Evolutionary conservation across 768 basidiomycete species (phyloP).

Genomic region (Auricularia sp.): DNA sequence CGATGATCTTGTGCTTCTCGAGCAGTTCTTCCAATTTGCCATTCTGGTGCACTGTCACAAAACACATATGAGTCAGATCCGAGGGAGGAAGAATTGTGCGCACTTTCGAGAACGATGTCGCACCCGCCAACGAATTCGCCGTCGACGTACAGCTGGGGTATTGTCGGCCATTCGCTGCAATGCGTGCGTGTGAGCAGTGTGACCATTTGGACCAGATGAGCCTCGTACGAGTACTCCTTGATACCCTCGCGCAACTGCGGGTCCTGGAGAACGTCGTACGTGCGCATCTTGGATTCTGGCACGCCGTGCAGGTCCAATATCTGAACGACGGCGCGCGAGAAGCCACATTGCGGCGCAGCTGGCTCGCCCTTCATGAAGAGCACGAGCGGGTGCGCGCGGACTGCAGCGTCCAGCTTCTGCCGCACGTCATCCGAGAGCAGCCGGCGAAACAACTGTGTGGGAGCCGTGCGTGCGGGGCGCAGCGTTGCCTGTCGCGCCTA

Average conservation of each 20-base stretch:
- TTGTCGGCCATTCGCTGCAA: conserved; percentile 89
- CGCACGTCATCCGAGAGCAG: conserved; percentile 55
- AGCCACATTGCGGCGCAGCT: conserved; percentile 79
- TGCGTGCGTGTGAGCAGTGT: not conserved
- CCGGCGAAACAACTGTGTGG: conserved; percentile 21
- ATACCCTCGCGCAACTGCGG: conserved; percentile 72
- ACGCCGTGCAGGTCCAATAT: conserved; percentile 81
- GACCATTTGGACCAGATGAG: not conserved
- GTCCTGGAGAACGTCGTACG: conserved; percentile 87
- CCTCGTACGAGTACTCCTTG: conserved; percentile 93
- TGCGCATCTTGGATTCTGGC: conserved; percentile 67
- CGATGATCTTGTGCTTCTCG: conserved; percentile 58
- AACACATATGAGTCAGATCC: conserved; percentile 2
- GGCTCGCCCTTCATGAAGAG: conserved; percentile 98
- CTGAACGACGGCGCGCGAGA: conserved; percentile 89
- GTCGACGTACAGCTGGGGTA: conserved; percentile 89
- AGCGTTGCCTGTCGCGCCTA: not conserved
- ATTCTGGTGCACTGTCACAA: conserved; percentile 77
- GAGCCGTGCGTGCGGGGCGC: not conserved
- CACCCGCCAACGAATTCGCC: conserved; percentile 97
- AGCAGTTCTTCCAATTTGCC: conserved; percentile 85
- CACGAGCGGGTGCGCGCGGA: conserved; percentile 70
- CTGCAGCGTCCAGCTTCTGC: conserved; percentile 57
- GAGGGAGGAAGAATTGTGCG: conserved; percentile 19
- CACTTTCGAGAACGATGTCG: conserved; percentile 86